Evolutionary conservation across 495 filamentous ascomycete species (phyloP), one percentile per base, ranked within the genome.

Genomic region (Daldinia grandis): DNA sequence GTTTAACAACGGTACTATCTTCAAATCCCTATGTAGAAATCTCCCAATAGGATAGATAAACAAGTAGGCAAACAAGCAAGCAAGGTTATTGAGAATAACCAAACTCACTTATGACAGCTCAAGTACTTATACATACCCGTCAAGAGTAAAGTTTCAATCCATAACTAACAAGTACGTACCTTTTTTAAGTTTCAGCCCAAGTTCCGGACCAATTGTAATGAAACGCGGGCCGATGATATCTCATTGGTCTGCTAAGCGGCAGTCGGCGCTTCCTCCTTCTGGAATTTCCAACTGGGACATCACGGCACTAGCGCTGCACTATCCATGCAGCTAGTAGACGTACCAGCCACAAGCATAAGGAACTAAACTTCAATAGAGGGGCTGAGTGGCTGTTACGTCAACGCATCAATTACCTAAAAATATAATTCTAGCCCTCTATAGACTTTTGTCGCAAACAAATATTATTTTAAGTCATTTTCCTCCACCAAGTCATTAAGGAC

Each of bases 201-300:
- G 28, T 51, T 44, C 14, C 56, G 25, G 33, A 56, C 31, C 66
- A 54, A 54, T 30, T 38, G 21, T 2, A 55, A 27, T 40, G 19
- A 70, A 44, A 70, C 66, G 37, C 71, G 66, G 71, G 58, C 66
- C 71, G 71, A 56, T 47, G 5, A 12, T 2, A 2, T 55, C 21
- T 59, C 6, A 74, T 74, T 74, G 71, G 71, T 27, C 17, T 4
- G 31, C 40, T 66, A 69, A 74, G 66, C 71, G 71, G 27, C 12
- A 7, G 5, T 21, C 6, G 66, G 66, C 66, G 66, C 66, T 69
- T 65, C 33, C 14, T 38, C 30, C 38, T 58, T 73, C 56, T 73
- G 51, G 70, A 64, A 68, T 33, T 69, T 63, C 56, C 33, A 60
- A 55, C 19, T 59, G 35, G 38, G 37, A 60, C 37, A 44, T 14